These are phyloP conservation scores for Penicillium parvum DNA, from an alignment of 495 filamentous ascomycete genomes.

Conservation along the genomic window DNA sequence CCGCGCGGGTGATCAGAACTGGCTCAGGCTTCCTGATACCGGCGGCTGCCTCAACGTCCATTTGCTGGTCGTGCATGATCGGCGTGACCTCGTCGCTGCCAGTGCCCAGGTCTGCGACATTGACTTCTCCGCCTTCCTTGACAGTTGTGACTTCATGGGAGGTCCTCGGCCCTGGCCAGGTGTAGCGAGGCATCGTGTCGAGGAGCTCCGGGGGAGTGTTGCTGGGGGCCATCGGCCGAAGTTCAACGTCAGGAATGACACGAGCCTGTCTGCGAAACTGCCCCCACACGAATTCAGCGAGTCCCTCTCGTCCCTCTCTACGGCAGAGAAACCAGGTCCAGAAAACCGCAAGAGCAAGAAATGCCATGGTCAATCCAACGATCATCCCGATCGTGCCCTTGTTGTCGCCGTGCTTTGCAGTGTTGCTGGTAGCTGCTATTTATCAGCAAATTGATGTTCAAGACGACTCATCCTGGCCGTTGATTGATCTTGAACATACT, in stretches of 20 bases:
- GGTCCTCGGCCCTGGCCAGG: constrained; percentile 52
- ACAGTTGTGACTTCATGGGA: constrained; percentile 9
- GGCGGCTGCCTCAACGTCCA: not conserved
- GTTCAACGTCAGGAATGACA: constrained; percentile 76
- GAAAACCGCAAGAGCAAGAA: no score
- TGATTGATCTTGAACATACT: constrained; percentile 39
- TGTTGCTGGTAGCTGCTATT: no score
- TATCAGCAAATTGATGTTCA: no score
- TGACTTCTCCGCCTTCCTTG: constrained; percentile 6
- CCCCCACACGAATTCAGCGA: no score
- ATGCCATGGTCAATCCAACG: constrained; percentile 56
- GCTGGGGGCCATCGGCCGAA: constrained; percentile 68
- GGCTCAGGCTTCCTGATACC: constrained; percentile 17
- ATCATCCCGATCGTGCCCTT: no score
- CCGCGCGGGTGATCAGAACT: constrained; percentile 11
- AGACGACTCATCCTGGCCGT: not conserved
- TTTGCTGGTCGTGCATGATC: no score
- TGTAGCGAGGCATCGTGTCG: constrained; percentile 67
- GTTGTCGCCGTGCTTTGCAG: no score
- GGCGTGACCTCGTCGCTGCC: no score
- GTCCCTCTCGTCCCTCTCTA: no score
- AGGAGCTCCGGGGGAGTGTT: constrained; percentile 66
- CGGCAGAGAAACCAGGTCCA: no score
- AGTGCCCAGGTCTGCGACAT: constrained; percentile 7
- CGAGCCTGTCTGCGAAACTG: no score